phyloP scores from a whole-genome alignment of 495 filamentous ascomycete species.

The Tetracladium setigerum region DNA sequence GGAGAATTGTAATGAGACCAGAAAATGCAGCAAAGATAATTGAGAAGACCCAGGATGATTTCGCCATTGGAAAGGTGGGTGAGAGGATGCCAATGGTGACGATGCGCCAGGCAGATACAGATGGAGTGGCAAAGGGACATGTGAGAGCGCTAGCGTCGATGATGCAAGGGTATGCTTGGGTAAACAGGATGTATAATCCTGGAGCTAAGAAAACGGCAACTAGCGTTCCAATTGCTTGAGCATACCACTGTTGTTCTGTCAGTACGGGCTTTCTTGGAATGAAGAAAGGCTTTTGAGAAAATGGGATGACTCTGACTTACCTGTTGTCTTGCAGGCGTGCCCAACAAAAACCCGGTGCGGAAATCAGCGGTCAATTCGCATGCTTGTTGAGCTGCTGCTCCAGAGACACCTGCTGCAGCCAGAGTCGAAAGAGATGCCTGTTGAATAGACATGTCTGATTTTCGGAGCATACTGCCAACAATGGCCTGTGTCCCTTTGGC shows the following conservation, averaged over 20 bases:
- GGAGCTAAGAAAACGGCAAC: constrained; percentile 56
- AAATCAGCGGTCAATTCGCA: constrained; percentile 50
- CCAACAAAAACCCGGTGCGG: constrained; percentile 54
- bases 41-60: constrained; percentile 45
- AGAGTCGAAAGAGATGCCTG: constrained; percentile 14
- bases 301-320: too few species aligned
- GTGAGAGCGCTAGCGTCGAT: constrained; percentile 30
- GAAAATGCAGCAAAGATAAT: constrained; percentile 46
- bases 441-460: too few species aligned
- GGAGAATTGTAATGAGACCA: constrained; percentile 14
- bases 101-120: constrained; percentile 58
- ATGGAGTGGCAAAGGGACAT: constrained; percentile 51
- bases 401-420: constrained; percentile 52
- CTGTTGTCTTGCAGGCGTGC: constrained; percentile 43
- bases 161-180: constrained; percentile 59
- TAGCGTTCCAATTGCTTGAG: constrained; percentile 52
- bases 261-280: too few species aligned
- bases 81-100: constrained; percentile 58
- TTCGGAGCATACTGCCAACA: constrained; percentile 32
- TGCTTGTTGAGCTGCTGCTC: constrained; percentile 49
- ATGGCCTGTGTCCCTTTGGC: constrained; percentile 63
- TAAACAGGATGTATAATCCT: constrained; percentile 57
- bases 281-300: too few species aligned
- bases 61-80: constrained; percentile 48
- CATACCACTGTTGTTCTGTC: constrained; percentile 47